These are phyloP conservation scores for Tarenaya hassleriana DNA, from an alignment of 345 rosid species.

Conservation along the genomic window DNA sequence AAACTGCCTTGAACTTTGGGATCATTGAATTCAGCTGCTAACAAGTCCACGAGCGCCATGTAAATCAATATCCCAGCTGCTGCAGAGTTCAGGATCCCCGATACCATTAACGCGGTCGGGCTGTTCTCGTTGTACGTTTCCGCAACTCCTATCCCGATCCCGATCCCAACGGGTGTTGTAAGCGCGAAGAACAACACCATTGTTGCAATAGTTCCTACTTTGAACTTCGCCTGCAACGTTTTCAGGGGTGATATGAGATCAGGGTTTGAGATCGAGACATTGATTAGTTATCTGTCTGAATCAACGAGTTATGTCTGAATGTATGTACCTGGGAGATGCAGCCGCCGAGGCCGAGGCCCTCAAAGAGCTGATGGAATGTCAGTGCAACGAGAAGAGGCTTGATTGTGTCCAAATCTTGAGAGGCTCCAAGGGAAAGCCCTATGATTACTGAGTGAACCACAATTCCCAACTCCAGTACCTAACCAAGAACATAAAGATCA, in stretches of 20 bases:
- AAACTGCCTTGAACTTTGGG: constrained; percentile 28
- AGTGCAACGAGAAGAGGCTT: constrained; percentile 51
- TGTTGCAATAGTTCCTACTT: constrained; percentile 12
- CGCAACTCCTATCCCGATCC: constrained; percentile 42
- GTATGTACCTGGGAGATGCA: constrained; percentile 44
- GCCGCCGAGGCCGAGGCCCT: constrained; percentile 71
- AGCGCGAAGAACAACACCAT: constrained; percentile 53
- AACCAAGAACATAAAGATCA: neutral
- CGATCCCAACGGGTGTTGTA: constrained; percentile 56
- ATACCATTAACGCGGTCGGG: constrained; percentile 39
- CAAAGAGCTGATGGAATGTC: constrained; percentile 63
- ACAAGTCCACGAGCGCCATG: constrained; percentile 61
- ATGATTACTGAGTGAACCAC: constrained; percentile 61
- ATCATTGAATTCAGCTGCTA: constrained; percentile 45
- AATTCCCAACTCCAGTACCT: constrained; percentile 64
- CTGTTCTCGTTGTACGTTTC: constrained; percentile 40
- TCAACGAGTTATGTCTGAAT: neutral
- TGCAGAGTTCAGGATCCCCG: constrained; percentile 50
- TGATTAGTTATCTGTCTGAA: too few relatives aligned
- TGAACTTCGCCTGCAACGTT: constrained; percentile 35
- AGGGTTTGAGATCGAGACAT: too few relatives aligned
- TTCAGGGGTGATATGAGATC: too few relatives aligned
- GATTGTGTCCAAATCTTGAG: constrained; percentile 38
- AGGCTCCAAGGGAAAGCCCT: constrained; percentile 56
- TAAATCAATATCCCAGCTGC: constrained; percentile 54